Base-by-base conservation (phyloP, 176 grass and related monocot species). In the Paspalum notatum region DNA sequence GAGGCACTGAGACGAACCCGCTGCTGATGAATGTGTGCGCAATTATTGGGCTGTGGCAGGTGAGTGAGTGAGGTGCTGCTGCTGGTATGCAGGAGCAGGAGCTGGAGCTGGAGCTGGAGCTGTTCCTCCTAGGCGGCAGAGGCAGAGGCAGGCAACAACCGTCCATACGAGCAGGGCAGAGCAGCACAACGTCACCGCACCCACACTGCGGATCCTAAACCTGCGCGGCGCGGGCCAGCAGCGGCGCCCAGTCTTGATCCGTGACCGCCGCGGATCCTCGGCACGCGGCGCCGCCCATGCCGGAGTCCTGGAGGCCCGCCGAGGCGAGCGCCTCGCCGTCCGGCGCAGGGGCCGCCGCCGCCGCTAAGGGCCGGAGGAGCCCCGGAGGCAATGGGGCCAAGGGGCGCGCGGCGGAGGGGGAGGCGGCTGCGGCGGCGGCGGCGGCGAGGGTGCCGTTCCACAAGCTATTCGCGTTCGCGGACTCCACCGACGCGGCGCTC, bases 391-490 rank as follows among this genome's bases (percentile, higher is more conserved):
- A 72, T 65, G 80, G 74, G 32, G 74, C 47, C 56, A 49, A 22
- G 42, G 11, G 9, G 63, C 12, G 12, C 8, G 21, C 0, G 2
- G 2, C 22, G 9, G 32, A n/a, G n/a, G 20, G 27, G 37, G 16
- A 12, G 24, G 51, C 6, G 52, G 6, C n/a, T 2, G 66, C 6
- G 20, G 2, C 26, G 38, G 60, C n/a, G 47, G 3, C 66, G 51
- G 9, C 62, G 22, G 9, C 86, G 7, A 48, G 86, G 12, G 93
- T 99, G 80, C 90, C 97, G 16, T 95, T 99, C 80, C 82, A 99
- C 86, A 86, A 83, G 79, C 64, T 99, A 82, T 99, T 99, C 87
- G 77, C 87, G 13, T 99, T 99, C 60, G 93, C 97, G 8, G 97
- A 99, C 85, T 82, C 89, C 20, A 77, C 83, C 41, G 97, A 99